These are phyloP conservation scores for Porodaedalea pini DNA, from an alignment of 1,284 basidiomycete genomes.

Conservation along the genomic window DNA sequence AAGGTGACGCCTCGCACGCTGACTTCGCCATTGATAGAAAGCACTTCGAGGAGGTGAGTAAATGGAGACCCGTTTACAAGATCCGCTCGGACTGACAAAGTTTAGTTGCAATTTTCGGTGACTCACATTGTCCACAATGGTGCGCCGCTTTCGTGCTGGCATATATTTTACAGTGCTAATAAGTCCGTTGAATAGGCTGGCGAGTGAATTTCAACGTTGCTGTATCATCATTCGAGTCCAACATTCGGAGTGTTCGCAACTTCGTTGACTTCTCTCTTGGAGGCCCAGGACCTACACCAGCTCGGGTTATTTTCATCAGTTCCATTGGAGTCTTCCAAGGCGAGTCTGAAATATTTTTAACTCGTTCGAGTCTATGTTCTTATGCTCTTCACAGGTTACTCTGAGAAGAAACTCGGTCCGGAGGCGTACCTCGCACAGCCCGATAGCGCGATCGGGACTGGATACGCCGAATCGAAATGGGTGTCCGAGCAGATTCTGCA, in stretches of 20 bases:
- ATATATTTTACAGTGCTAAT: neutral
- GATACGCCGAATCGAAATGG: conserved; percentile 65
- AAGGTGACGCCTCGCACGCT: conserved; percentile 23
- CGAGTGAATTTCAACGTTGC: conserved; percentile 39
- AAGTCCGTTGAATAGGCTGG: conserved; percentile 36
- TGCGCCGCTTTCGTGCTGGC: conserved; percentile 7
- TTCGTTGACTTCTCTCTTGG: no score
- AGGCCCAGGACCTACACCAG: conserved; percentile 26
- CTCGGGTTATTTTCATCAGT: conserved; percentile 24
- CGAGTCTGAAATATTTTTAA: neutral
- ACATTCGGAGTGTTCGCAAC: conserved; percentile 36
- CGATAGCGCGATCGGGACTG: conserved; percentile 24
- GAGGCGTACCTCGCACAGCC: conserved; percentile 1
- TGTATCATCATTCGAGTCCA: conserved; percentile 34
- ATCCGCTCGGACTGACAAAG: neutral
- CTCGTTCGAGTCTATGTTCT: neutral
- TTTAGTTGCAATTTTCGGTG: conserved; percentile 23
- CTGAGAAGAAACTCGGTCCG: neutral
- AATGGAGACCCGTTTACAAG: neutral
- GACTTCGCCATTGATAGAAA: neutral
- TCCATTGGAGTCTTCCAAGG: conserved; percentile 14
- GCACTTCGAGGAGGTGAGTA: neutral
- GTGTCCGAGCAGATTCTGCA: conserved; percentile 33
- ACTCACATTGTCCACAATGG: conserved; percentile 36
- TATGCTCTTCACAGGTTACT: neutral